A percentile compares a stretch with the other conserved stretches of the same genome.
phyloP scores from a whole-genome alignment of 2,329 filamentous ascomycete genomes.

The Xylariaceae sp. region DNA sequence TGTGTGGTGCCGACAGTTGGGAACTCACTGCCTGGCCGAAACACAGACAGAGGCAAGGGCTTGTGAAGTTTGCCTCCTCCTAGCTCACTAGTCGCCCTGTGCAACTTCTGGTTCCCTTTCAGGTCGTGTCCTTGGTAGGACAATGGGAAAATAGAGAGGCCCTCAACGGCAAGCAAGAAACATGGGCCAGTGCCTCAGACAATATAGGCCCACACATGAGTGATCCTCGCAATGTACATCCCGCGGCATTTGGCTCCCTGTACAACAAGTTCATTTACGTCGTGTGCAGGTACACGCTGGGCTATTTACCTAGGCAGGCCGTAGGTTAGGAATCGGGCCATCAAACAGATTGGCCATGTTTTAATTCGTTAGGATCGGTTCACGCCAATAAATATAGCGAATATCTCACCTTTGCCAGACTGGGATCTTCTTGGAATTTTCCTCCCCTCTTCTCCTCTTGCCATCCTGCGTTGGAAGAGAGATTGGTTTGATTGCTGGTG shows the following conservation, averaged over 20 bases:
- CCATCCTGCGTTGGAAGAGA: conserved; percentile 16
- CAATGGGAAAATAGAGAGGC: no score
- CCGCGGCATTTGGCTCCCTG: conserved; percentile 23
- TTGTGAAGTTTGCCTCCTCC: no score
- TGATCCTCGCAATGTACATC: conserved; percentile 27
- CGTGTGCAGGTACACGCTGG: conserved; percentile 18
- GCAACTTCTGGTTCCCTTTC: conserved; percentile 1
- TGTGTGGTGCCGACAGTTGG: not conserved
- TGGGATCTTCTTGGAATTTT: conserved; percentile 13
- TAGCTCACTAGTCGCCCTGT: conserved; percentile 3
- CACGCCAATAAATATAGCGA: conserved; percentile 14
- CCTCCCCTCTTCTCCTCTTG: conserved; percentile 11
- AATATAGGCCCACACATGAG: conserved; percentile 27
- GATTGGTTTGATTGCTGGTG: conserved; percentile 11
- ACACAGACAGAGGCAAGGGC: conserved; percentile 4
- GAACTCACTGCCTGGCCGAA: conserved; percentile 6
- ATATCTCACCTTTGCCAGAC: conserved; percentile 19
- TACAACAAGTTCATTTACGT: conserved; percentile 27
- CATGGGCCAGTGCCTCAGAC: conserved; percentile 18
- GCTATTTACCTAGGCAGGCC: not conserved
- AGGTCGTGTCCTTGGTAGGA: not conserved
- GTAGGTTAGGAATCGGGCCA: no score
- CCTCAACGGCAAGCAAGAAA: not conserved
- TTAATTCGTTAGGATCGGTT: no score
- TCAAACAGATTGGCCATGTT: no score